phyloP scores from a whole-genome alignment of 2,329 filamentous ascomycete genomes.

The Xylaria sp. region DNA sequence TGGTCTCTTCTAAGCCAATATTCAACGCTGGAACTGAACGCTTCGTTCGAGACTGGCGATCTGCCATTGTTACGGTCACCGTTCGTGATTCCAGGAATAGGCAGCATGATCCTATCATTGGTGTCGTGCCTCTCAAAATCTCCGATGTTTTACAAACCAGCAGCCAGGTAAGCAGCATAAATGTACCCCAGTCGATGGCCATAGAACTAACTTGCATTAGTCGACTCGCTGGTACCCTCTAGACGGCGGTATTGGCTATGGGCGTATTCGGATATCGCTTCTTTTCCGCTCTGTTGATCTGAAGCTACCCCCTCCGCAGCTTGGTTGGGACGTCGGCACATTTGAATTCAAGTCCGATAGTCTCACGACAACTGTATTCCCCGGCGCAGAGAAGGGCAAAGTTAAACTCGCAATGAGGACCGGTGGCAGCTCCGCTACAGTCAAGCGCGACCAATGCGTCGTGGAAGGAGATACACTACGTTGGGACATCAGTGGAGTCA shows the following conservation, averaged over 20 bases:
- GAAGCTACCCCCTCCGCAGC: constrained; percentile 81
- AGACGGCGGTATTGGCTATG: constrained; percentile 92
- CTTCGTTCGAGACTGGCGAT: constrained; percentile 94
- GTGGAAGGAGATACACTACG: constrained; percentile 65
- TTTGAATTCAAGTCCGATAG: constrained; percentile 84
- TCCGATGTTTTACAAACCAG: constrained; percentile 88
- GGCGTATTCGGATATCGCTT: constrained; percentile 86
- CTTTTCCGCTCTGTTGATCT: constrained; percentile 92
- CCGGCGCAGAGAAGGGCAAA: constrained; percentile 66
- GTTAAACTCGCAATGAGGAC: constrained; percentile 84
- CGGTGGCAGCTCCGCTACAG: constrained; percentile 80
- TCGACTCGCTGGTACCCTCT: constrained; percentile 91
- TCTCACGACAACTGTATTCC: constrained; percentile 72
- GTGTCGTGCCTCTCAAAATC: constrained; percentile 88
- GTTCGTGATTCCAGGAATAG: constrained; percentile 90
- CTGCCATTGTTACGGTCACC: constrained; percentile 83
- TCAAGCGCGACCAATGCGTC: constrained; percentile 72
- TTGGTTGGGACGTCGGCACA: constrained; percentile 95
- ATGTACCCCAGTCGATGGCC: too few relatives aligned
- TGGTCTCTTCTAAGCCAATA: constrained; percentile 92
- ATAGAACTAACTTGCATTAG: constrained; percentile 43
- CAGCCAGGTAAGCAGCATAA: constrained; percentile 67
- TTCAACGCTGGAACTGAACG: constrained; percentile 96
- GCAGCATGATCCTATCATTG: constrained; percentile 93
- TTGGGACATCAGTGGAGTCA: constrained; percentile 61